These are phyloP conservation scores for Fusarium sp. DNA, from an alignment of 2,329 filamentous ascomycete genomes.

Conservation along the genomic window DNA sequence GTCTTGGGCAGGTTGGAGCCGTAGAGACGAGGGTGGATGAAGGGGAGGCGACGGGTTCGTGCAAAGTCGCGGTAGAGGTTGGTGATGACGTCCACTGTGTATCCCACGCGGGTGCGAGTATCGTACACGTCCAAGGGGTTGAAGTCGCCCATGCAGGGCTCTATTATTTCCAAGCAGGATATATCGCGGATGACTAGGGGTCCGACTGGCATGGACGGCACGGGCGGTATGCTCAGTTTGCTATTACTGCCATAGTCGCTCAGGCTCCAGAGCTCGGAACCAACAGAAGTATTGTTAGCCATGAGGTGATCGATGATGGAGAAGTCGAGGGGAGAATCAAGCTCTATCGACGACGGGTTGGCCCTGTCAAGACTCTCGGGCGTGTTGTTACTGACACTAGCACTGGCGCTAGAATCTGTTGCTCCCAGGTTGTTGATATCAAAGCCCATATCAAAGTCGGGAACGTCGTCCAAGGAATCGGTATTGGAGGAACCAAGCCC, in stretches of 20 bases:
- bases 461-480: conserved; percentile 38
- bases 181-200: conserved; percentile 51
- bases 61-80: conserved; percentile 54
- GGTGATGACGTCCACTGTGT: conserved; percentile 52
- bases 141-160: conserved; percentile 43
- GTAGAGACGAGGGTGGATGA: conserved; percentile 61
- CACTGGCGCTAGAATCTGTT: conserved; percentile 44
- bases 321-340: conserved; percentile 52
- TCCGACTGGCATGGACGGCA: conserved; percentile 43
- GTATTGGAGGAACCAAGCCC: conserved; percentile 5
- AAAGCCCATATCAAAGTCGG: conserved; percentile 56
- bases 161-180: conserved; percentile 43
- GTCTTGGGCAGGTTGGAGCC: conserved; percentile 55
- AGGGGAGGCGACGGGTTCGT: conserved; percentile 55
- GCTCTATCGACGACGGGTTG: conserved; percentile 42
- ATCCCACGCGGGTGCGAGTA: conserved; percentile 53
- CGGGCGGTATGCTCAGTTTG: conserved; percentile 52
- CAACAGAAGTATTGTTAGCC: conserved; percentile 41
- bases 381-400: conserved; percentile 32
- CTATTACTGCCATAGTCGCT: conserved; percentile 41
- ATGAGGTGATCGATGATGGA: conserved; percentile 55
- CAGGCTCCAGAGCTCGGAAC: conserved; percentile 49
- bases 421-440: conserved; percentile 52
- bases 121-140: conserved; percentile 56
- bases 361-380: conserved; percentile 50